Conservation (phyloP, 495 filamentous ascomycete genomes). For the Aspergillus ostianus region DNA sequence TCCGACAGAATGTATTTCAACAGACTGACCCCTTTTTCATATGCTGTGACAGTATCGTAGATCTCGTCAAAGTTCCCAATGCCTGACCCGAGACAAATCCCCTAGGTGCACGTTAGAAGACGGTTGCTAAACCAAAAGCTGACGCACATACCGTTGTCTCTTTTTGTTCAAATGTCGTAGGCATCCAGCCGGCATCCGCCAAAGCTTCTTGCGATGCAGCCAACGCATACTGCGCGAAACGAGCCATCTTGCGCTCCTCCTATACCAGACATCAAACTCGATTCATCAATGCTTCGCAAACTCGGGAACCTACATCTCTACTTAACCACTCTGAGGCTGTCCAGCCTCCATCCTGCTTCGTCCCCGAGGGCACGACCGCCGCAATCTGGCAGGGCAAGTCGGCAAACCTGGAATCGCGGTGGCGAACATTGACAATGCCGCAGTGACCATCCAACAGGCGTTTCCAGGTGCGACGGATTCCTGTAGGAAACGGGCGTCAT, state of each 20-base stretch:
- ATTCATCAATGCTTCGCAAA: background rate
- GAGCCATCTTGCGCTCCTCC: constrained; percentile 85
- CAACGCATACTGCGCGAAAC: constrained; percentile 87
- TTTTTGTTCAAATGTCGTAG: constrained; percentile 55
- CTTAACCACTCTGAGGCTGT: constrained; percentile 73
- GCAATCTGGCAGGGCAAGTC: constrained; percentile 82
- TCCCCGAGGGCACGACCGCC: constrained; percentile 69
- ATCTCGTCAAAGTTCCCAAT: constrained; percentile 92
- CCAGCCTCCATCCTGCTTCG: constrained; percentile 61
- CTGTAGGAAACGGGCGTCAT: constrained; percentile 31
- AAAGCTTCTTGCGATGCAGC: constrained; percentile 86
- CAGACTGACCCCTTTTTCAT: constrained; percentile 64
- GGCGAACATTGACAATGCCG: constrained; percentile 70
- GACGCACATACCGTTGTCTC: constrained; percentile 59
- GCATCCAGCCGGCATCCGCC: constrained; percentile 77
- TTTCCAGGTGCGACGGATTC: constrained; percentile 74
- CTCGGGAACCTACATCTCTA: constrained; percentile 41
- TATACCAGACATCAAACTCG: constrained; percentile 15
- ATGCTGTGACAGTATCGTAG: constrained; percentile 76
- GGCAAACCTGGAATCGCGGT: constrained; percentile 57
- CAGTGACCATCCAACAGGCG: constrained; percentile 75
- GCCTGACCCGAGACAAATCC: constrained; percentile 91
- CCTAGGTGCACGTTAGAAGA: constrained; percentile 35
- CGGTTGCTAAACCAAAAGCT: background rate
- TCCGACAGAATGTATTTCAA: background rate